These are phyloP conservation scores for Primulina eburnea DNA, from an alignment of 257 asterid species.

Conservation along the genomic window DNA sequence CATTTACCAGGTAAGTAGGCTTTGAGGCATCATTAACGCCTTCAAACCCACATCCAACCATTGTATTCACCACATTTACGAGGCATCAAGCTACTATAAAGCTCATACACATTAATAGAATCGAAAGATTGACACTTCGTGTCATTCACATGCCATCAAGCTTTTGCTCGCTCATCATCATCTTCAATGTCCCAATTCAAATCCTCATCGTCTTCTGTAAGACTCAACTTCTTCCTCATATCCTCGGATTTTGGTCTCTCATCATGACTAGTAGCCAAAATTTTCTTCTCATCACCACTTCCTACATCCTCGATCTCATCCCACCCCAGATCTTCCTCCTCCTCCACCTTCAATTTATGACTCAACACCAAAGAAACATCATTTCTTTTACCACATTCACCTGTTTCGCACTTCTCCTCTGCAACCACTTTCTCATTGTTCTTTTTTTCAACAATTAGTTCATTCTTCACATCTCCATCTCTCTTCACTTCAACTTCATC, in stretches of 20 bases:
- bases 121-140: constrained; percentile 6
- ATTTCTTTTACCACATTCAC: constrained; percentile 30
- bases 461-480: constrained; percentile 25
- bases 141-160: constrained; percentile 18
- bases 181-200: constrained; percentile 61
- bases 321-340: constrained; percentile 78
- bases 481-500: constrained; percentile 24
- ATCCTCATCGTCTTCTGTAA: constrained; percentile 47
- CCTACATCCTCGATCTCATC: constrained; percentile 80
- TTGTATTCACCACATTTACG: constrained; percentile 1
- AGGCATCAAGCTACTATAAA: constrained; percentile 15
- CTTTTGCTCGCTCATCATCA: constrained; percentile 41
- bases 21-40: background rate
- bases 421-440: constrained; percentile 25
- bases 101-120: constrained; percentile 15
- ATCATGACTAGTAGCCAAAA: constrained; percentile 23
- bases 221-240: constrained; percentile 37
- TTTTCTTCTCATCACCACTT: constrained; percentile 60
- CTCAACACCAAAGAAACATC: constrained; percentile 28
- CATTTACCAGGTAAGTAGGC: constrained; percentile 29
- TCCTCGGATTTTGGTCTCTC: constrained; percentile 35
- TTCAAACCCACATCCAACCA: constrained; percentile 8
- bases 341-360: constrained; percentile 34
- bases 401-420: constrained; percentile 23
- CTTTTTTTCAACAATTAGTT: constrained; percentile 31